Evolutionary conservation across 2,329 filamentous ascomycete species (phyloP).

Genomic region (Xylariales sp.): DNA sequence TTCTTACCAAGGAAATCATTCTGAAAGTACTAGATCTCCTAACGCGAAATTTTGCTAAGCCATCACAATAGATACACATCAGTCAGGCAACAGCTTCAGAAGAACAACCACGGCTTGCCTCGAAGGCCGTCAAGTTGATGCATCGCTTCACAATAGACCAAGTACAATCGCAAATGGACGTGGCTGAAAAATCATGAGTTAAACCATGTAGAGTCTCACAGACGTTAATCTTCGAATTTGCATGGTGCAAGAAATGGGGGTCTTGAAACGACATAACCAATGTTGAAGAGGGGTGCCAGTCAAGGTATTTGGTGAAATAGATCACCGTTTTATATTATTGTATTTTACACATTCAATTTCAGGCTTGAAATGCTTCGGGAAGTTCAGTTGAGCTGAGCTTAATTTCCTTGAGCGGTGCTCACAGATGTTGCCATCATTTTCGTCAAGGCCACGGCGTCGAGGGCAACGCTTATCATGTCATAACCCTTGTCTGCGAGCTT

Average conservation of each 20-base stretch:
- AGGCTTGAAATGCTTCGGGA: no score
- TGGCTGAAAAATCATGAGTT: conserved; percentile 30
- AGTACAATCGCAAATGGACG: conserved; percentile 65
- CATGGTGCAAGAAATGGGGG: no score
- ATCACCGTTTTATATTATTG: no score
- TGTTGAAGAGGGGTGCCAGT: no score
- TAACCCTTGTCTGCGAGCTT: conserved; percentile 52
- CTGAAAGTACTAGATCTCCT: no score
- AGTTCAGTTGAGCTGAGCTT: conserved; percentile 28
- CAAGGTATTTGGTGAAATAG: no score
- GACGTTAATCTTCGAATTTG: not conserved
- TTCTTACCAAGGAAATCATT: no score
- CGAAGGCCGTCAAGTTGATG: conserved; percentile 68
- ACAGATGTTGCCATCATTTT: conserved; percentile 41
- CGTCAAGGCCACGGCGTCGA: conserved; percentile 50
- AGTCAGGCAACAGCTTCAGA: conserved; percentile 49
- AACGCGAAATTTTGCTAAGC: no score
- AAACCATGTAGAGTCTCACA: not conserved
- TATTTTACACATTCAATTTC: no score
- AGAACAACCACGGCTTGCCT: conserved; percentile 50
- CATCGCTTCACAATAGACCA: conserved; percentile 68
- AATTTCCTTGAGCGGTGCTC: conserved; percentile 41
- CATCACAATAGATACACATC: conserved; percentile 65
- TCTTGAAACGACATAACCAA: no score
- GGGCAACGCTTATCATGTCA: conserved; percentile 56